Percentiles rank a stretch among this genome's conserved stretches.
These are phyloP conservation scores for Flagelloscypha sp. DNA, from an alignment of 768 basidiomycete species.

Conservation along the genomic window DNA sequence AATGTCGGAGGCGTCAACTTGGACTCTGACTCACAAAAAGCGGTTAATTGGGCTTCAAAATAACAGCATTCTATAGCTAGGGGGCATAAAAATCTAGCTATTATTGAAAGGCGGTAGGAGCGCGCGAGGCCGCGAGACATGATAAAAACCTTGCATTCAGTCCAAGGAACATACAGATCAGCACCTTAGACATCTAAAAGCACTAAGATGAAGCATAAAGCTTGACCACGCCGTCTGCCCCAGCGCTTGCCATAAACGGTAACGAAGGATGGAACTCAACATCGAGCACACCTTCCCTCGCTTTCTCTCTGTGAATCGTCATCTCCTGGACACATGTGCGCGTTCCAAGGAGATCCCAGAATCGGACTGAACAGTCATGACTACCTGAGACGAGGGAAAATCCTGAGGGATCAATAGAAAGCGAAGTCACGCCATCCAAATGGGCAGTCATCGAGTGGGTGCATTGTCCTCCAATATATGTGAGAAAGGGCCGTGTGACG, in stretches of 20 bases:
- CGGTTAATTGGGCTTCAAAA: too few relatives aligned
- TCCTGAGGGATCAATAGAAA: conserved; percentile 81
- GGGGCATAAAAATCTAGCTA: too few relatives aligned
- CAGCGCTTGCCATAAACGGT: conserved; percentile 86
- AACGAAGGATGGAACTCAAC: conserved; percentile 79
- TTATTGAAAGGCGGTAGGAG: too few relatives aligned
- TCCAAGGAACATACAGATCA: too few relatives aligned
- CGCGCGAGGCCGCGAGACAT: too few relatives aligned
- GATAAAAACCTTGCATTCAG: too few relatives aligned
- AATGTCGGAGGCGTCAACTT: too few relatives aligned
- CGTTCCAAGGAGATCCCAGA: conserved; percentile 86
- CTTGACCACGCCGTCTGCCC: conserved; percentile 93
- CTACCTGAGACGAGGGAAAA: conserved; percentile 84
- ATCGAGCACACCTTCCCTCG: conserved; percentile 82
- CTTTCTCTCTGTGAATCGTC: conserved; percentile 83
- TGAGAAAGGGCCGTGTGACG: conserved; percentile 2
- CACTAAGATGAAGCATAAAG: conserved; percentile 77
- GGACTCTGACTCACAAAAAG: too few relatives aligned
- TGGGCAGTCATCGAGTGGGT: conserved; percentile 89
- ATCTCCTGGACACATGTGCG: conserved; percentile 84
- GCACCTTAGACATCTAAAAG: conserved; percentile 21
- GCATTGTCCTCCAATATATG: conserved; percentile 56
- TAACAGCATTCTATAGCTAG: too few relatives aligned
- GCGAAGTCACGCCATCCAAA: conserved; percentile 83
- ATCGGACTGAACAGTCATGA: conserved; percentile 89